Evolutionary conservation across 305 asterid genomes (phyloP), one percentile per base, ranked within the genome.

Genomic region (Salvia sclarea): DNA sequence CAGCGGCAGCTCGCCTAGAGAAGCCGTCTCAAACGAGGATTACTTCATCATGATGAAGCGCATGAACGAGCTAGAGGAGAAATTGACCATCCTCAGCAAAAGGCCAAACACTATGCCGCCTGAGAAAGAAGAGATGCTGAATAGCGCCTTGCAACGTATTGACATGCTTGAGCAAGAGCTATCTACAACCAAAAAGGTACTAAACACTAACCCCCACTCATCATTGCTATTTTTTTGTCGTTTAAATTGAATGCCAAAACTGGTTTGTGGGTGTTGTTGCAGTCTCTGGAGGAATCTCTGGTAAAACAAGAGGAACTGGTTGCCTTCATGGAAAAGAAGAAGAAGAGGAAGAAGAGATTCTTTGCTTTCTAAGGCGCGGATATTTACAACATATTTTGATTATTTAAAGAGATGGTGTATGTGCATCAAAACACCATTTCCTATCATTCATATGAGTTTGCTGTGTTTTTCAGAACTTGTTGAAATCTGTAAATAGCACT

Each of bases 61-160:
- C 2, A 74, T 90, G 88, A 84, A 88, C 37, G 95, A 90, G 65
- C 83, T 90, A 5, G 96, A 90, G 76, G 96, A 86, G 61, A 88
- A 78, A 64, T 87, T 88, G 54, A 74, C 37, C 8, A 73, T 77
- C 11, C 82, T 89, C 48, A 66, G 21, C 78, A 82, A 75, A 28
- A 88, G 81, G 83, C 89, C 92, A 5, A 43, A 66, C 3, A 13
- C 78, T 10, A 84, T 89, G 89, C 91, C 95, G 2, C 83, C 86
- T 0, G 95, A 87, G 33, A 85, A 89, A 68, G 96, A 84, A 76
- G 95, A 87, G 60, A 66, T 89, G 86, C 82, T 89, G 14, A 81
- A 76, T 57, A 77, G 65, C 21, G 95, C 95, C 48, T 43, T 87
- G 80, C 77, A 76, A 66, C 93, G 93, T 35, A 82, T 89, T 4